Conservation (phyloP, 2,329 filamentous ascomycete species). For the Elsinoe arachidis region DNA sequence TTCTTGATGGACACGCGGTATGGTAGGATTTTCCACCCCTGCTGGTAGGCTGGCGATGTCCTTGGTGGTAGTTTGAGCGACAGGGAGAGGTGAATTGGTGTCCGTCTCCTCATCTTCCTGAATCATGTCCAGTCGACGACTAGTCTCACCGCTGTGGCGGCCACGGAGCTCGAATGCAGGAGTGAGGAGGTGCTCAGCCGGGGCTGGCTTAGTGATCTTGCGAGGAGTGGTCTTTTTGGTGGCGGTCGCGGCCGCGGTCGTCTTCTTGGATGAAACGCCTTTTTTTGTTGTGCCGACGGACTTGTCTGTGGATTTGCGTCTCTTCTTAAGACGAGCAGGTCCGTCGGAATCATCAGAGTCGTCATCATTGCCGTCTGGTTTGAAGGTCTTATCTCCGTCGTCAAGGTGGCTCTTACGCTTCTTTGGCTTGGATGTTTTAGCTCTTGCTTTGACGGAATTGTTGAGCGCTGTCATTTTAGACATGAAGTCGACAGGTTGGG, state of each 20-base stretch:
- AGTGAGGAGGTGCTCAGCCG: constrained; percentile 12
- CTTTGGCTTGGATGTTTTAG: constrained; percentile 22
- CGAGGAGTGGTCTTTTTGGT: constrained; percentile 3
- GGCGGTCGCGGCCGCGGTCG: constrained; percentile 3
- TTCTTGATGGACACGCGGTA: neutral
- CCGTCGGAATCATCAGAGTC: constrained; percentile 13
- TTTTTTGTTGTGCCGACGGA: constrained; percentile 4
- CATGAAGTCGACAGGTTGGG: constrained; percentile 19
- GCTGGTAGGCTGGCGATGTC: too few species aligned
- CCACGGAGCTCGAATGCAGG: neutral
- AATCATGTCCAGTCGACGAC: constrained; percentile 8
- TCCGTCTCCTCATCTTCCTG: constrained; percentile 13
- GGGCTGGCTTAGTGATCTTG: constrained; percentile 13
- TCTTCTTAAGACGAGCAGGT: constrained; percentile 21
- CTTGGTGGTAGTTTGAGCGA: neutral
- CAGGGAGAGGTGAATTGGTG: neutral
- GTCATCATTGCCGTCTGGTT: constrained; percentile 14
- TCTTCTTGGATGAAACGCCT: constrained; percentile 11
- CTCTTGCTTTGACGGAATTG: constrained; percentile 18
- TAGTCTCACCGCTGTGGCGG: neutral
- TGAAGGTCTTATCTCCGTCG: constrained; percentile 26
- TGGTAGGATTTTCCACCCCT: neutral
- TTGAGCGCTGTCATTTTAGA: constrained; percentile 24
- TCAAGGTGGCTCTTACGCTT: constrained; percentile 30
- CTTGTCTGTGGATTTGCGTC: constrained; percentile 24